Base-by-base conservation (phyloP, 768 basidiomycete genomes). In the Nidularia pulvinata region DNA sequence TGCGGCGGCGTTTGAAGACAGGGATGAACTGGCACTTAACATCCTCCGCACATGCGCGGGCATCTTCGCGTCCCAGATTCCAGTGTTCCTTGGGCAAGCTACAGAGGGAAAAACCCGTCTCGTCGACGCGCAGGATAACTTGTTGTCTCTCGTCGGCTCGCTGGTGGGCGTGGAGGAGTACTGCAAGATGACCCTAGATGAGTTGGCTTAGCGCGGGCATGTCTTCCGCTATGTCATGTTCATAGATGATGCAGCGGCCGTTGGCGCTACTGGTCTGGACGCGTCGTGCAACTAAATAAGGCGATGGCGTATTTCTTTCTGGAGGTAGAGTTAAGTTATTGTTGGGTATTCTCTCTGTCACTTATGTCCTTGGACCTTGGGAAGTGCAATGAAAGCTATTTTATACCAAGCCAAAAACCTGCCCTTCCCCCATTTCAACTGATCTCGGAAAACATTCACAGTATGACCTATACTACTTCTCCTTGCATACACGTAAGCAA, bases 121-220 rank as follows among this genome's bases (percentile, higher is more conserved):
- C 0, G 77, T 89, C 48, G 73, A 73, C 43, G 80, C 89, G 0
- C 65, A 70, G 37, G 77, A 85, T 1, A 75, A 82, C 34, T 78
- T 92, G 2, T 61, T 93, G 14, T 91, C 85, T 55, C 85, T 93
- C 53, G 91, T 91, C 7, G 91, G 91, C n/a, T 90, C 88, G 16
- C 66, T 93, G 57, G 83, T 84, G 3, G 84, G 88, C 2, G 67
- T 90, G 1, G 75, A 79, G 50, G 69, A 61, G 36, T 93, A 93
- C 56, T 72, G 86, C 50, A 68, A 79, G 25, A 62, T 83, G 61
- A 66, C 82, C 16, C 59, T 89, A 46, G 84, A 82, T 9, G 79
- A 79, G 30, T 77, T 93, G 22, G 74, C 66, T 50, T 63, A 73
- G 58, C 71, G 72, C 47, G 88, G 89, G 1, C 84, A 86, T 61